Conservation (phyloP, 2,329 filamentous ascomycete genomes). For the Aspergillus melleus region DNA sequence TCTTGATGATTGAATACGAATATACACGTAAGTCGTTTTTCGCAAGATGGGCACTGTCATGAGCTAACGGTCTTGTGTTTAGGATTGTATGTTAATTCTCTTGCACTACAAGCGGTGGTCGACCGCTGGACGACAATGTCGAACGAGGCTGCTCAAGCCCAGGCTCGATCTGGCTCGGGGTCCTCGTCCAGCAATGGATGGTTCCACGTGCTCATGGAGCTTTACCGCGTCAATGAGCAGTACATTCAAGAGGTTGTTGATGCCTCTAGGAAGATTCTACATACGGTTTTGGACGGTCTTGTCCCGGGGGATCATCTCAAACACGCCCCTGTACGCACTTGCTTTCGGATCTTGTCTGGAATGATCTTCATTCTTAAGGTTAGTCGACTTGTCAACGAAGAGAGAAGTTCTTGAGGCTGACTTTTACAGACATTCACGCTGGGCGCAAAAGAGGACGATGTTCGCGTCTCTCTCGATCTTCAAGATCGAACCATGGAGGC, state of each 20-base stretch:
- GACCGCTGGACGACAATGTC: constrained; percentile 81
- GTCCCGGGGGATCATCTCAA: constrained; percentile 59
- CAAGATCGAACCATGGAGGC: constrained; percentile 61
- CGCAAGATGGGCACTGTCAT: not conserved
- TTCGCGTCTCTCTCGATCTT: constrained; percentile 58
- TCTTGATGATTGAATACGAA: constrained; percentile 91
- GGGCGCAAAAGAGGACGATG: constrained; percentile 62
- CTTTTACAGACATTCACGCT: constrained; percentile 57
- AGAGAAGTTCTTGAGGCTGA: constrained; percentile 3
- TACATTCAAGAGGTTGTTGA: constrained; percentile 65
- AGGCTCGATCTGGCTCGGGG: constrained; percentile 27
- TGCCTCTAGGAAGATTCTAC: constrained; percentile 61
- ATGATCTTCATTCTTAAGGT: constrained; percentile 66
- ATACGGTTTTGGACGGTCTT: constrained; percentile 59
- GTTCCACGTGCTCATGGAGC: constrained; percentile 43
- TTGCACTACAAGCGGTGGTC: constrained; percentile 91
- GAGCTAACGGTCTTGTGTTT: constrained; percentile 13
- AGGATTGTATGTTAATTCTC: constrained; percentile 81
- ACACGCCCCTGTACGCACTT: constrained; percentile 63
- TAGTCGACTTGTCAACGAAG: constrained; percentile 12
- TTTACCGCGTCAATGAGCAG: constrained; percentile 59
- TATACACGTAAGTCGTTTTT: constrained; percentile 67
- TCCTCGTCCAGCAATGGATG: constrained; percentile 34
- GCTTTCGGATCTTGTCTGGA: constrained; percentile 64
- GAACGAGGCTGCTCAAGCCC: constrained; percentile 37